Evolutionary conservation across 2,329 filamentous ascomycete genomes (phyloP), one percentile per base, ranked within the genome.

Genomic region (Beauveria pseudobassiana): DNA sequence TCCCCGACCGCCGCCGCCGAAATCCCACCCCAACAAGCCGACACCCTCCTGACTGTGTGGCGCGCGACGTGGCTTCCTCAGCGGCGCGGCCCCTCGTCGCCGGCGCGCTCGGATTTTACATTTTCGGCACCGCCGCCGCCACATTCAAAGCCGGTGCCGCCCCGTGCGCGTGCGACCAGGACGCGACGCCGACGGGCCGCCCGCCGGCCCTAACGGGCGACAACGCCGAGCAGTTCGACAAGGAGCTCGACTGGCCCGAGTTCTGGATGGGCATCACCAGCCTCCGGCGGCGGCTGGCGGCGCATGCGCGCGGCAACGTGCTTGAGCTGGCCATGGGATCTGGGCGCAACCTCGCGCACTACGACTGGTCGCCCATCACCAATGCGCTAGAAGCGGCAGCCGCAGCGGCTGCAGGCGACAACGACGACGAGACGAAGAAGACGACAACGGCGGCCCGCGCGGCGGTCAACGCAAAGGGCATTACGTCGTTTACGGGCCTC

Each of bases 241-340:
- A 76, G 61, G 79, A 80, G 63, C 81, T 87, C 43, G 78, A 86
- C 69, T 73, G 78, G 66, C 80, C 81, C 4, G 85, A 88, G 71
- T 77, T 75, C 71, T 75, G 81, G 66, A 81, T 81, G 75, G 84
- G 85, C 53, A 78, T 87, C 65, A 78, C 75, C 6, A 72, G 71
- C 20, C 71, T 86, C 57, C 79, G 85, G 12, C 74, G 74, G 56
- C 72, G 74, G 24, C 73, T 88, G 28, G 80, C 80, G 1, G 68
- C 71, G 14, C 70, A 73, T 38, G 84, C 81, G 6, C 70, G 69
- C 0, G 85, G 85, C 2, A 75, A 85, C 69, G 85, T 87, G 14
- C 77, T 87, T 38, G 85, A 87, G 71, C 77, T 87, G 14, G 84
- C 84, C 20, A 79, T 87, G 61, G 85, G 85, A 20, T 86, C 85